These are phyloP conservation scores for Paracamarosporium sp. DNA, from an alignment of 2,329 filamentous ascomycete species.

Conservation along the genomic window DNA sequence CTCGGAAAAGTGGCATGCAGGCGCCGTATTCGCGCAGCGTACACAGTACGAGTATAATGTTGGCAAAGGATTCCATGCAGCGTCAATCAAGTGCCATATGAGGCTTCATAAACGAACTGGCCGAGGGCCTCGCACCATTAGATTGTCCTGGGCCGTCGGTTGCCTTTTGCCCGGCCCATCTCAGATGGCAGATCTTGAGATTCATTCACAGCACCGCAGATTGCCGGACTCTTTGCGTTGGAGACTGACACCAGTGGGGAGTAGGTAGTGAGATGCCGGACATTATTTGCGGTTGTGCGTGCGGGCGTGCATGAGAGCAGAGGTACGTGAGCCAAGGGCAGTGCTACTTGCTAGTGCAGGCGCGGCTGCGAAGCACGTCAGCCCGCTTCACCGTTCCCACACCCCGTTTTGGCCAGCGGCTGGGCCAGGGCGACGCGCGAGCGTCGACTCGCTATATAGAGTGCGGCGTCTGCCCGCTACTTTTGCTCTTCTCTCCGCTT, in stretches of 20 bases:
- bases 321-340: constrained; percentile 7
- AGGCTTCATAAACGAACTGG: constrained; percentile 1
- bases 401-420: constrained; percentile 9
- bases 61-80: no score
- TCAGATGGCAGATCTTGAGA: not conserved
- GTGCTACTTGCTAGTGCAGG: constrained; percentile 3
- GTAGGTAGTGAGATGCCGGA: not conserved
- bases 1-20: not conserved
- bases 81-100: not conserved
- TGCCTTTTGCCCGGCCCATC: constrained; percentile 3
- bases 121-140: no score
- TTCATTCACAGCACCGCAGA: no score
- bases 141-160: no score
- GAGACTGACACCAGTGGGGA: not conserved
- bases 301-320: constrained; percentile 4
- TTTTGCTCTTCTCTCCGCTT: constrained; percentile 20
- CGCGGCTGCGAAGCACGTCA: constrained; percentile 18
- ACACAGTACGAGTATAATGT: no score
- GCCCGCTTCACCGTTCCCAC: constrained; percentile 20
- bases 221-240: not conserved
- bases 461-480: constrained; percentile 3
- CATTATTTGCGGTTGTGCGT: not conserved
- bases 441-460: constrained; percentile 20
- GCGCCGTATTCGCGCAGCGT: not conserved
- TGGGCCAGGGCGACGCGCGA: constrained; percentile 6